Percentiles rank a stretch among this genome's conserved stretches.
Evolutionary conservation across 2,329 filamentous ascomycete species (phyloP).

Genomic region (Botryosphaeria dothidea): DNA sequence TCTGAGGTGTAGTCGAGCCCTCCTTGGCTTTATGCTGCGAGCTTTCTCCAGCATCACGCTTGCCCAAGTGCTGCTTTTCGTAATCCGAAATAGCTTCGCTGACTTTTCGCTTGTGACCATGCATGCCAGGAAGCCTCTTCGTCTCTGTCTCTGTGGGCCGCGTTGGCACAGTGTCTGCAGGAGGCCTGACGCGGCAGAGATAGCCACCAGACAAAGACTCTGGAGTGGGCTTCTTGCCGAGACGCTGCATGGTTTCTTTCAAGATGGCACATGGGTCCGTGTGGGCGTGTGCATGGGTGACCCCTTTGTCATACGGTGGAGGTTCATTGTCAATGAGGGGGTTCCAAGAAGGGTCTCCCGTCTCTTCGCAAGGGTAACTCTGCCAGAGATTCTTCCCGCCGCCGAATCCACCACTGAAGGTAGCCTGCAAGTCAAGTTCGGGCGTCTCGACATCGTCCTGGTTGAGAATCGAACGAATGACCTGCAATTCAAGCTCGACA

Average conservation of each 20-base stretch:
- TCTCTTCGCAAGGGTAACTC: not conserved
- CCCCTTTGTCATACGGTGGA: not conserved
- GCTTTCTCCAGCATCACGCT: not conserved
- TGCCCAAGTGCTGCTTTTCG: not conserved
- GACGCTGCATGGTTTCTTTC: not conserved
- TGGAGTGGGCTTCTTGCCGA: not conserved
- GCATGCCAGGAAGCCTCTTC: not conserved
- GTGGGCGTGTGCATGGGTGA: not conserved
- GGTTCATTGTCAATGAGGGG: not conserved
- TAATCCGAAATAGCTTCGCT: not conserved
- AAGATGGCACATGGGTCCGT: not conserved
- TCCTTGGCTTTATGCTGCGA: not conserved
- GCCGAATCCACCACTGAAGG: not conserved
- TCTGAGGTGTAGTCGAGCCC: not conserved
- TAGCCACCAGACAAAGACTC: not conserved
- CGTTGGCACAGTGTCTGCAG: not conserved
- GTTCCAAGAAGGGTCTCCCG: not conserved
- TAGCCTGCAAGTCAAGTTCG: not conserved
- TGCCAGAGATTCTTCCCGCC: constrained; percentile 3
- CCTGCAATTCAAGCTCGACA: not conserved
- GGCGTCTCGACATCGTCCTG: not conserved
- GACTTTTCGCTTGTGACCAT: not conserved
- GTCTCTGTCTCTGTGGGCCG: not conserved
- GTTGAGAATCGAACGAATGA: not conserved
- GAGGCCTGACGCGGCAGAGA: not conserved